Conservation (phyloP, 2,329 filamentous ascomycete genomes). For the Cercospora beticola region DNA sequence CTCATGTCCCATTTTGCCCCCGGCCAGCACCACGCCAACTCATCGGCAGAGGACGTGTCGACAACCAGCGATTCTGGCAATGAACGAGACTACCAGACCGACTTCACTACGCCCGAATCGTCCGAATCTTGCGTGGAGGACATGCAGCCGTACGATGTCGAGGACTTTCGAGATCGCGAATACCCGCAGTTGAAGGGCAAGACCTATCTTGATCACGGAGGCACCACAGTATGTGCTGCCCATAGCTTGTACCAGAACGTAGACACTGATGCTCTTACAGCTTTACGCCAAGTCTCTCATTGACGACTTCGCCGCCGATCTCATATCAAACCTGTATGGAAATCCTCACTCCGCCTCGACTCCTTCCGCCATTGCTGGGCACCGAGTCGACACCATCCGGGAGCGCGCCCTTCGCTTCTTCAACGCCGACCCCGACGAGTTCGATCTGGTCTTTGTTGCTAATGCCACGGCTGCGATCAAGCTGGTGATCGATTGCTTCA, state of each 20-base stretch:
- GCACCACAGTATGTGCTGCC: constrained; percentile 40
- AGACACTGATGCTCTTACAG: constrained; percentile 27
- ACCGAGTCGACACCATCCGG: constrained; percentile 58
- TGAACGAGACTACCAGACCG: constrained; percentile 38
- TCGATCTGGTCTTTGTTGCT: constrained; percentile 61
- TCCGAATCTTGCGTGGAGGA: constrained; percentile 36
- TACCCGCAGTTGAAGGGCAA: constrained; percentile 46
- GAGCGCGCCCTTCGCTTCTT: constrained; percentile 57
- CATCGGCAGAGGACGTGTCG: constrained; percentile 36
- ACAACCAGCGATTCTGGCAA: constrained; percentile 37
- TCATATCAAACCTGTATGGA: constrained; percentile 61
- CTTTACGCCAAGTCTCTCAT: constrained; percentile 61
- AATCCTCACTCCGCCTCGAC: constrained; percentile 67
- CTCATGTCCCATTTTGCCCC: constrained; percentile 24
- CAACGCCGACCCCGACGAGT: constrained; percentile 58
- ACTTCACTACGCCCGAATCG: constrained; percentile 38
- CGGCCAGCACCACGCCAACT: constrained; percentile 22
- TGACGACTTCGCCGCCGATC: constrained; percentile 55
- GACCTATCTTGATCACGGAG: constrained; percentile 46
- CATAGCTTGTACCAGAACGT: neutral
- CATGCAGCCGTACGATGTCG: constrained; percentile 40
- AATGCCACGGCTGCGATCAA: constrained; percentile 65
- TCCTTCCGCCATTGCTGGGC: constrained; percentile 58
- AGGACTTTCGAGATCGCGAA: constrained; percentile 42
- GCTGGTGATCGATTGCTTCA: constrained; percentile 59